phyloP scores from a whole-genome alignment of 495 filamentous ascomycete species.

The Trichocladium antarcticum region DNA sequence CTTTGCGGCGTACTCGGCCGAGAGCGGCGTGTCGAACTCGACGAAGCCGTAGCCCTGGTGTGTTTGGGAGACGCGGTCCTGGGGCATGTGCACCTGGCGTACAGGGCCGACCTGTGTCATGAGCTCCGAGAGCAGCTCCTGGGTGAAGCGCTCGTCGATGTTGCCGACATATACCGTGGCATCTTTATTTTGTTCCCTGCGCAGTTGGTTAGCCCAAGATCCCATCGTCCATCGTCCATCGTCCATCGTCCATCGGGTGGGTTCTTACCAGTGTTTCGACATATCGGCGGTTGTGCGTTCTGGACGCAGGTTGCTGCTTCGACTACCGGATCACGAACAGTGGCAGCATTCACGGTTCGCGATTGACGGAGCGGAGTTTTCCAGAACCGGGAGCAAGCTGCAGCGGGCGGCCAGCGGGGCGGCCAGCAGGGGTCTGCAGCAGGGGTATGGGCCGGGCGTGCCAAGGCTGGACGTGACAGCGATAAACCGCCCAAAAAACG shows the following conservation, averaged over 20 bases:
- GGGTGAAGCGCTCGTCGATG: slow-evolving; percentile 88
- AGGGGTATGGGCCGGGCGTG: background rate
- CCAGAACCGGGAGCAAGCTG: background rate
- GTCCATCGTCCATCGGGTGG: background rate
- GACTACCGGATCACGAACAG: too few species aligned
- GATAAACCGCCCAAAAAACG: slow-evolving; percentile 10
- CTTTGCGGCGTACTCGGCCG: slow-evolving; percentile 92
- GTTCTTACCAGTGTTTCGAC: slow-evolving; percentile 59
- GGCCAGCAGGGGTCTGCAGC: background rate
- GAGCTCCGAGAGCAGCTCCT: slow-evolving; percentile 88
- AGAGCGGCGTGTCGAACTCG: slow-evolving; percentile 90
- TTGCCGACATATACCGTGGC: slow-evolving; percentile 97
- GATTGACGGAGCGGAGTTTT: background rate
- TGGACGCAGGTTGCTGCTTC: too few species aligned
- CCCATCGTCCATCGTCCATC: too few species aligned
- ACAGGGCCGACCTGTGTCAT: slow-evolving; percentile 96
- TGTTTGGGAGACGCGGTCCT: slow-evolving; percentile 89
- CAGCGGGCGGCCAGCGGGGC: background rate
- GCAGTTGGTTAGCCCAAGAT: background rate
- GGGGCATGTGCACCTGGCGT: slow-evolving; percentile 93
- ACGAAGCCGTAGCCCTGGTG: slow-evolving; percentile 99
- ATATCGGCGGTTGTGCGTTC: slow-evolving; percentile 3
- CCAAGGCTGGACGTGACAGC: background rate
- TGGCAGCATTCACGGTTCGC: background rate
- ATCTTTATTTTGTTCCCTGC: slow-evolving; percentile 97